Base-by-base conservation (phyloP, 2,329 filamentous ascomycete genomes). In the Ophiostoma montium region DNA sequence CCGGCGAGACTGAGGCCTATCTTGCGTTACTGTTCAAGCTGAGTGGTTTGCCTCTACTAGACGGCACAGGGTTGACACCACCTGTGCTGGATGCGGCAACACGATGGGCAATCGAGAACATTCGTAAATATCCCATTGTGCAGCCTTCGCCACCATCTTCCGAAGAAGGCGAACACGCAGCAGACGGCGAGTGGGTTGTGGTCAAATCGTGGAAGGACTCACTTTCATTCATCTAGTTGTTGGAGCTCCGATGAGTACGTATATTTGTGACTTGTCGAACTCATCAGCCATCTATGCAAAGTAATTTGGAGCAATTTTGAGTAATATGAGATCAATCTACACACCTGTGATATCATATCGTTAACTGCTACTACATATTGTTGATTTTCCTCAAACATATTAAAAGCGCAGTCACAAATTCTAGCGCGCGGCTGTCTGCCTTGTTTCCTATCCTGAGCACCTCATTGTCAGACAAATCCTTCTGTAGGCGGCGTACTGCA, bases 1-100 rank as follows among this genome's bases (percentile, higher is more conserved):
- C 62, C 3, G 72, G 70, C 0, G 70, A 77, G 59, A 76, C 72
- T 0, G 54, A 66, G 1, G 62, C 61, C 9, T 78, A 68, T 64
- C 59, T 78, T 3, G 58, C 61, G 1, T 62, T 61, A 11, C 55
- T 77, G 41, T 76, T 68, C 57, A 55, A 62, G 7, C 62, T 76
- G 46, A 69, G 73, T 0, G 75, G 74, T 0, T 58, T 78, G 32
- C 66, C 67, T 0, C 67, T 62, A 13, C 56, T 78, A 38, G 61
- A 60, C 23, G 72, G 71, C 1, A 65, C 70, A 13, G 71, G 71
- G 0, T 63, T 66, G 35, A 58, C 66, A 6, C 71, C 71, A n/a
- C 71, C 71, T 0, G 61, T 65, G 0, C 52, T 74, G 9, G 63
- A 62, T 1, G 60, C 64, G 16, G 63, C 71, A 8, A 47, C 72